These are phyloP conservation scores for Trametes coccinea DNA, from an alignment of 768 basidiomycete genomes.

Conservation along the genomic window DNA sequence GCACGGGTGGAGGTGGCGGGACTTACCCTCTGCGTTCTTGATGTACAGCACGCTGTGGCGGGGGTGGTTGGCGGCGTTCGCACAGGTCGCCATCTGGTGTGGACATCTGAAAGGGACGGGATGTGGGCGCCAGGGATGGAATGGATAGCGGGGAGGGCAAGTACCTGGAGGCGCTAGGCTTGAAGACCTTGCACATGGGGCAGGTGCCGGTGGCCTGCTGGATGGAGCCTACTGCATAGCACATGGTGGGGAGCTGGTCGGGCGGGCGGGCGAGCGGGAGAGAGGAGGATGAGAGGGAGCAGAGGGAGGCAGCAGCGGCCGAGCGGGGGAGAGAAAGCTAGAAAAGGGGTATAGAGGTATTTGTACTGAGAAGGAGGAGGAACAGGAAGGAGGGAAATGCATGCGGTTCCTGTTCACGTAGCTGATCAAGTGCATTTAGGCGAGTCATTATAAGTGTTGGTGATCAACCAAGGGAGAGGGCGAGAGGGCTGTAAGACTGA, in stretches of 20 bases:
- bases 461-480: slow-evolving; percentile 26
- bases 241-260: slow-evolving; percentile 51
- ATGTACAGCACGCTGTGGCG: slow-evolving; percentile 76
- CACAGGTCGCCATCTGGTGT: slow-evolving; percentile 72
- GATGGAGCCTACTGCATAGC: slow-evolving; percentile 67
- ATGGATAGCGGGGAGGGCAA: slow-evolving; percentile 13
- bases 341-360: slow-evolving; percentile 40
- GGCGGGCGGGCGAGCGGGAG: slow-evolving; percentile 16
- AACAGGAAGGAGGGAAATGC: slow-evolving; percentile 38
- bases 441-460: slow-evolving; percentile 31
- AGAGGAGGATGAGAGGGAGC: slow-evolving; percentile 27
- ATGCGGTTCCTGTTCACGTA: slow-evolving; percentile 41
- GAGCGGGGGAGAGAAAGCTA: slow-evolving; percentile 24
- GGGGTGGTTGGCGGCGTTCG: slow-evolving; percentile 73
- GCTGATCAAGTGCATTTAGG: slow-evolving; percentile 43
- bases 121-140: slow-evolving; percentile 28
- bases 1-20: slow-evolving; percentile 22
- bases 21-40: slow-evolving; percentile 84
- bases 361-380: slow-evolving; percentile 39
- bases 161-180: slow-evolving; percentile 58
- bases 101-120: slow-evolving; percentile 57
- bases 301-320: slow-evolving; percentile 33
- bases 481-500: slow-evolving; percentile 22
- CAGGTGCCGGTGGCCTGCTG: slow-evolving; percentile 69
- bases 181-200: slow-evolving; percentile 85